Evolutionary conservation across 1,284 basidiomycete species (phyloP), one percentile per base, ranked within the genome.

Genomic region (Ceratorhiza oryzae-sativae): DNA sequence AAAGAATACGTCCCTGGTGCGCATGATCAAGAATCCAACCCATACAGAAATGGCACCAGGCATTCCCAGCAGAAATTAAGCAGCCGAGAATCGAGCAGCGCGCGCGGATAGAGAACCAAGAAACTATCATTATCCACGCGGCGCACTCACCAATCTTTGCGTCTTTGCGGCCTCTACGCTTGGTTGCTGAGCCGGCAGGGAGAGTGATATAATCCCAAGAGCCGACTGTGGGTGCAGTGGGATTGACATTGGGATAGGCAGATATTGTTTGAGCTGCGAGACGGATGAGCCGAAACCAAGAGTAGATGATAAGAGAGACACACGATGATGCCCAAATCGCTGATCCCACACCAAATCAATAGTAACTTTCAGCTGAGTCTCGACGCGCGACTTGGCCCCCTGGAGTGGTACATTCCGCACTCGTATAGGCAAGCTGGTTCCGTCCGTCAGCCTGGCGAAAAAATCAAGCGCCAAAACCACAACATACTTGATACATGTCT

Each of bases 341-440:
- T 75, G 23, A 74, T 75, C 12, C 90, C 67, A 70, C 3, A 70
- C 89, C 60, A 94, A 83, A 77, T 92, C 90, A 60, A 95, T 83
- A 10, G 88, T 88, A 45, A 95, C 86, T 77, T 93, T 88, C 63
- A 95, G 89, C 82, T 95, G 95, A 0, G 95, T 97, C 80, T 97
- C 95, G 25, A 97, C 95, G 27, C 95, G 88, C 61, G 93, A 95
- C 81, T 97, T 96, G n/a, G 94, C 91, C 30, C 94, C 95, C 46
- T 84, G 82, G 76, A 89, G 86, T 9, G 94, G 93, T 49, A 97
- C 87, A 76, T 90, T 94, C 46, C 94, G 91, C 42, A 95, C 89
- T 78, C 94, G 83, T 75, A 94, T 89, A 30, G 89, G 85, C 71
- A 93, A 85, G 77, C 90, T 92, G 51, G 6, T 74, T 12, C 73